Evolutionary conservation across 768 basidiomycete genomes (phyloP).

Genomic region (Suillus cothurnatus): DNA sequence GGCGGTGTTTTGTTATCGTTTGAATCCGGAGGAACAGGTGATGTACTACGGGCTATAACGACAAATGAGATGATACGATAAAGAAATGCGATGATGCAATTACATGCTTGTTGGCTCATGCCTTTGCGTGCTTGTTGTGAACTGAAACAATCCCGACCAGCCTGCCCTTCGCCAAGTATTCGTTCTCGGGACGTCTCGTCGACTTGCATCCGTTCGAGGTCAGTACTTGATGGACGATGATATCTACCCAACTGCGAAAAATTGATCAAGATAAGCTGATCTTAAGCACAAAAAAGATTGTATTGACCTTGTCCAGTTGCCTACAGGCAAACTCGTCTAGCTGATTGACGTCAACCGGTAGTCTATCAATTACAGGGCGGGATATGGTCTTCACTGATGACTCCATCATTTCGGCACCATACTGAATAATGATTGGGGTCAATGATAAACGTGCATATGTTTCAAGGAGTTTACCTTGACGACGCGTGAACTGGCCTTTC

Average conservation of each 20-base stretch:
- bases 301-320: slow-evolving; percentile 78
- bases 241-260: slow-evolving; percentile 49
- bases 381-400: slow-evolving; percentile 81
- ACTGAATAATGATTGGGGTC: slow-evolving; percentile 44
- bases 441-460: slow-evolving; percentile 11
- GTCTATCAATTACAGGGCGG: slow-evolving; percentile 75
- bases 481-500: slow-evolving; percentile 81
- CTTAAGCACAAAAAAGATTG: slow-evolving; percentile 5
- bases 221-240: slow-evolving; percentile 40
- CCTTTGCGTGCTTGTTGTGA: slow-evolving; percentile 7
- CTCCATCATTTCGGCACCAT: slow-evolving; percentile 87
- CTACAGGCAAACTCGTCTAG: slow-evolving; percentile 89
- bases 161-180: slow-evolving; percentile 4
- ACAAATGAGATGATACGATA: slow-evolving; percentile 7
- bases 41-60: slow-evolving; percentile 10
- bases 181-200: slow-evolving; percentile 18
- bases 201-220: slow-evolving; percentile 30
- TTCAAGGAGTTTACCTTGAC: slow-evolving; percentile 64
- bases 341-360: slow-evolving; percentile 72
- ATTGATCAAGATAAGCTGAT: background rate
- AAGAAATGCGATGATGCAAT: background rate
- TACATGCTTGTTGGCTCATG: slow-evolving; percentile 11
- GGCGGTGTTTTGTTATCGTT: slow-evolving; percentile 26
- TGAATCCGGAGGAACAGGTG: background rate
- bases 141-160: background rate